Base-by-base conservation (phyloP, 148 eudicot genomes). In the Spergularia marina region DNA sequence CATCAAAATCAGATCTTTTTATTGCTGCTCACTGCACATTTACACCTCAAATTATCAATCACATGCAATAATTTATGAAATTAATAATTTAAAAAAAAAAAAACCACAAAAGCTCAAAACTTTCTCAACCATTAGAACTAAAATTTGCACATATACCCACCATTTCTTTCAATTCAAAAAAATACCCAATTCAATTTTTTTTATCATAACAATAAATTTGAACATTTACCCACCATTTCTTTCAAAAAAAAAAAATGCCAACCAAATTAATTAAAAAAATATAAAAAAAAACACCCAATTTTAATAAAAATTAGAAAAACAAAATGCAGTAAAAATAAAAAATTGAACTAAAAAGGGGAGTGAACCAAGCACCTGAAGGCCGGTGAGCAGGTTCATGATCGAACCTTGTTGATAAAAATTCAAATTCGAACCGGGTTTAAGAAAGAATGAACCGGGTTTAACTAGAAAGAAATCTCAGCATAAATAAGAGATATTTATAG, bases 1-100 rank as follows among this genome's bases (percentile, higher is more conserved):
- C 59, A 71, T 14, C 15, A 65, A 83, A 86, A 81, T 84, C 77
- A 77, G 58, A 57, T 59, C 41, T 64, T 64, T 16, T 53, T 18
- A 36, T 14, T 36, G 12, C 56, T 65, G 76, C 63, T 49, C 62
- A 67, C 68, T 76, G 70, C 15, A 57, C 58, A 73, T 36, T 47
- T 71, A 55, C 60, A 44, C 52, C 76, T 54, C 17, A 53, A 63
- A 54, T 8, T 7, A 54, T 60, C 13, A 70, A 13, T 30, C 7
- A 68, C 54, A 77, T 54, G 68, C 59, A 69, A 52, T 1, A 20
- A 30, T 40, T 30, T 2, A 30, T 30, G 0, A 30, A 30, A 30
- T 30, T 30, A 30, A 30, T 30, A 2, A 30, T 2, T 30, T 30
- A 39, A 54, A 11, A 65, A 65, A 30, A 55, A 14, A 30, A 71